Evolutionary conservation across 805 yeast species (phyloP), one percentile per base, ranked within the genome.

Genomic region (Ogataea pilisensis): DNA sequence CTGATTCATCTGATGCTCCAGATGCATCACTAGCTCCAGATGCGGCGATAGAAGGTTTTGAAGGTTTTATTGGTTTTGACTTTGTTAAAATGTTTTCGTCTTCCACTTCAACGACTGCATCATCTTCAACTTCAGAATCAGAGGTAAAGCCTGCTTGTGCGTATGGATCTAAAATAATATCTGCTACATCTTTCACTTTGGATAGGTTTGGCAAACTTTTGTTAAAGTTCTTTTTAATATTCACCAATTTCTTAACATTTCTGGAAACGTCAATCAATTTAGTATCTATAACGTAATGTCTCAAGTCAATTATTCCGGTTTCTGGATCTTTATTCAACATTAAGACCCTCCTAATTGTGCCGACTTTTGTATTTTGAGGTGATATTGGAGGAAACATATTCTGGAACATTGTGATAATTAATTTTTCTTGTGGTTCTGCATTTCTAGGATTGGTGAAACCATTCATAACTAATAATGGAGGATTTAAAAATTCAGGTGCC

Each of bases 311-410:
- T 27, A 72, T 73, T 6, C 85, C 90, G 2, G 87, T 77, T 43
- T 76, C 80, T 24, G 73, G 69, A 56, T 81, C 84, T 55, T 81
- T 85, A 60, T 84, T 82, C 41, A 93, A 66, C 76, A 93, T 74
- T 54, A 93, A 68, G 17, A 93, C 98, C 56, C 99, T 75, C 54
- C 80, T 83, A 39, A 93, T 89, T 1, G 84, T 69, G 34, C 70
- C 68, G 26, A 93, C 82, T 49, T 80, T 80, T 16, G 95, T 85
- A 42, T 70, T 66, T 49, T 87, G 87, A 3, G 96, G 97, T 44
- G 88, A 83, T 50, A 93, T 82, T 17, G 99, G 87, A 6, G 99
- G 99, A 63, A 91, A 87, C 78, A 93, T 80, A 66, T 88, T 89
- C 65, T 93, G 99, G 67, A 93, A 87, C 69, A 89, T 80, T 3